Evolutionary conservation across 1,284 basidiomycete genomes (phyloP), one percentile per base, ranked within the genome.

Genomic region (Limonomyces culmigenus): DNA sequence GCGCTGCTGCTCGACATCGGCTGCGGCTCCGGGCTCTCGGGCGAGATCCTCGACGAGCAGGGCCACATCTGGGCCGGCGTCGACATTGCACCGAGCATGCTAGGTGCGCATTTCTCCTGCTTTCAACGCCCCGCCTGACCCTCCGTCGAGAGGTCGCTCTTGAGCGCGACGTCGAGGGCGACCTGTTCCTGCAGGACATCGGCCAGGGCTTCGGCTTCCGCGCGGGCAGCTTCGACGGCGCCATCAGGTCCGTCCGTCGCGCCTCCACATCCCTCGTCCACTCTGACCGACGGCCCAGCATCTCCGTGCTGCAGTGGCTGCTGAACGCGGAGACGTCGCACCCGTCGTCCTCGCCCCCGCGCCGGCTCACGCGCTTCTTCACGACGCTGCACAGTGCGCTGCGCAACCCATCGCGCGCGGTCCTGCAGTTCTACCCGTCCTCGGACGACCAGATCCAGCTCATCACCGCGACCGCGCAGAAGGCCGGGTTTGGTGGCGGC

Each of bases 261-360:
- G 12, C 15, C 19, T 33, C 33, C 31, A n/a, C 29, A n/a, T 33
- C 16, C 29, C 33, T 17, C 32, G 19, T 29, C 23, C 19, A 25
- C 25, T 16, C 6, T 39, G 3, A 29, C 21, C 20, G 8, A 30
- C 6, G 29, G 31, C 23, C 35, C 47, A 95, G 91, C 50, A 87
- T 99, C 51, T 98, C 95, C 15, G 95, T 97, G 17, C 67, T 99
- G 2, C 95, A 99, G 60, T 99, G 95, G 95, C 69, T 99, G 1
- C 71, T 97, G 42, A 99, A 98, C 54, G 93, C 95, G 29, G 95
- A 98, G 55, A 83, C 88, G 19, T 79, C 85, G 3, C 76, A 87
- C 43, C 85, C 89, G 23, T 83, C 80, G 15, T 84, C 81, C 39
- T 93, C 91, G 2, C 95, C 95, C 0, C 84, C 91, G 0, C 83